A percentile compares a stretch with the other conserved stretches of the same genome.
Evolutionary conservation across 306 rosid species (phyloP).

Genomic region (Amphicarpaea edgeworthii): DNA sequence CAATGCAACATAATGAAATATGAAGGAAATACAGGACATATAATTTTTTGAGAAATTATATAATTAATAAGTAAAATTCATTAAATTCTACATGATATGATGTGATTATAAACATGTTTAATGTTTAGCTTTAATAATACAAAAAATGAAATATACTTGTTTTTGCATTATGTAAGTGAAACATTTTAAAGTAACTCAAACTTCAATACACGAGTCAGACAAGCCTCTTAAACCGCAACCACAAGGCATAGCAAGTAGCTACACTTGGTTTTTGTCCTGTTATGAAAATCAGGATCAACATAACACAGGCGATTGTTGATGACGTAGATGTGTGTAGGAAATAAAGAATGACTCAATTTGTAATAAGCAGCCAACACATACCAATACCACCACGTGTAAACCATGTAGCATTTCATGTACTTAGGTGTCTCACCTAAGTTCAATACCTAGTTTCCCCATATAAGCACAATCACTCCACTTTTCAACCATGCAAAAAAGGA

Average conservation of each 20-base stretch:
- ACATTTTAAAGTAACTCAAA: conserved; percentile 5
- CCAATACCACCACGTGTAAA: conserved; percentile 57
- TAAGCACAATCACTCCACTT: conserved; percentile 59
- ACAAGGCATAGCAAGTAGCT: not conserved
- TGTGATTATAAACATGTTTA: not conserved
- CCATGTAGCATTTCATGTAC: conserved; percentile 22
- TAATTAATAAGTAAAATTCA: not conserved
- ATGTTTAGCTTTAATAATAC: not conserved
- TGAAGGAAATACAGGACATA: conserved; percentile 11
- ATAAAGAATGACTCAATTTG: conserved; percentile 32
- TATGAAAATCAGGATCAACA: conserved; percentile 31
- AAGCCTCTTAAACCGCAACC: conserved; percentile 40
- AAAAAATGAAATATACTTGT: not conserved
- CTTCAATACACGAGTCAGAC: conserved; percentile 17
- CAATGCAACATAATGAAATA: not conserved
- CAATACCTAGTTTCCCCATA: conserved; percentile 44
- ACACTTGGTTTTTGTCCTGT: conserved; percentile 40
- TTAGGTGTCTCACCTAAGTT: conserved; percentile 62
- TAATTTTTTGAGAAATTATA: not conserved
- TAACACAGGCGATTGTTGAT: conserved; percentile 1
- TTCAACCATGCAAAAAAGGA: conserved; percentile 67
- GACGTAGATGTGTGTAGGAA: conserved; percentile 17
- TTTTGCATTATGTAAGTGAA: not conserved
- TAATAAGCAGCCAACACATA: conserved; percentile 42
- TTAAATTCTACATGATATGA: not conserved